Evolutionary conservation across 2,329 filamentous ascomycete genomes (phyloP).

Genomic region (Canariomyces notabilis): DNA sequence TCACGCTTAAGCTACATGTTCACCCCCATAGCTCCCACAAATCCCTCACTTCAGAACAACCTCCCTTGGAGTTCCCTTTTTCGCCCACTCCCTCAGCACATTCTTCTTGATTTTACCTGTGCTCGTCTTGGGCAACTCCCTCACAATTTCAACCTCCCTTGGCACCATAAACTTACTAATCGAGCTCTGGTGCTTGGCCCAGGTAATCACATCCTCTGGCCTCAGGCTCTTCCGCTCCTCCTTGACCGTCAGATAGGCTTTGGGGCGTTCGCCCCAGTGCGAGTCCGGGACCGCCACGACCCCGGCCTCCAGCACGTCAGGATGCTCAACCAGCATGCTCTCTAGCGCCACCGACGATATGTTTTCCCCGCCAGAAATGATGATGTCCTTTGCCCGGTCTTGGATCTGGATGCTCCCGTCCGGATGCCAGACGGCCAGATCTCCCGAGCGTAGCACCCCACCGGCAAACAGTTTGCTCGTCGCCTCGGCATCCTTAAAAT

Average conservation of each 20-base stretch:
- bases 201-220: conserved; percentile 66
- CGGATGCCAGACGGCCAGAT: conserved; percentile 87
- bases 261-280: conserved; percentile 94
- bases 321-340: conserved; percentile 81
- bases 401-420: conserved; percentile 90
- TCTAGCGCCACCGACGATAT: conserved; percentile 93
- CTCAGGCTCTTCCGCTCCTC: conserved; percentile 45
- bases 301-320: conserved; percentile 83
- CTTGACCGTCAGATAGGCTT: conserved; percentile 84
- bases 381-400: conserved; percentile 95
- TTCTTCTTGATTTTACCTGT: conserved; percentile 98
- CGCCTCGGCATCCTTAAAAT: conserved; percentile 84
- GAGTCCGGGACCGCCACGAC: conserved; percentile 83
- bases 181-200: conserved; percentile 73
- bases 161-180: conserved; percentile 91
- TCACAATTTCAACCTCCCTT: conserved; percentile 68
- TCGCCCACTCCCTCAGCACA: conserved; percentile 80
- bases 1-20: background rate
- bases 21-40: background rate
- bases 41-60: conserved; percentile 7
- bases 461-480: conserved; percentile 84
- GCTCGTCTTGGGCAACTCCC: conserved; percentile 89
- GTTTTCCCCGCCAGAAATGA: conserved; percentile 95
- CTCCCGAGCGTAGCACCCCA: conserved; percentile 81
- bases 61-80: conserved; percentile 31